A percentile compares a stretch with the other conserved stretches of the same genome.
Evolutionary conservation across 2,329 filamentous ascomycete species (phyloP).

Genomic region (Zymoseptoria passerinii): DNA sequence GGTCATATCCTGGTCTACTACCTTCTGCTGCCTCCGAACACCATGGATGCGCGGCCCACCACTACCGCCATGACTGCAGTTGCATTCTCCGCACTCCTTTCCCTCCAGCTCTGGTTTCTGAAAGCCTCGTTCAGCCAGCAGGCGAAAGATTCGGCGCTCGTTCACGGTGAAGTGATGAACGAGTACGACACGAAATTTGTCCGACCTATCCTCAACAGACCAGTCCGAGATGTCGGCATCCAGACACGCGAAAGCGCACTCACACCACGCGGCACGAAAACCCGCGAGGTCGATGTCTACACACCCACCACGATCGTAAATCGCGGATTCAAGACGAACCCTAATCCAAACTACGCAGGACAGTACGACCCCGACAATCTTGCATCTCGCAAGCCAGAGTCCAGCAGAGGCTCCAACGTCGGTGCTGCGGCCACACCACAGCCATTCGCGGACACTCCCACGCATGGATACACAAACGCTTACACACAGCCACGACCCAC

Average conservation of each 20-base stretch:
- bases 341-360: conserved; percentile 70
- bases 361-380: conserved; percentile 56
- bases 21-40: conserved; percentile 70
- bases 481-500: conserved; percentile 31
- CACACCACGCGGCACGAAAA: conserved; percentile 24
- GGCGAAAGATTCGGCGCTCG: conserved; percentile 70
- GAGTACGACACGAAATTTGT: conserved; percentile 97
- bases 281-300: conserved; percentile 51
- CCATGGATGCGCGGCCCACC: conserved; percentile 71
- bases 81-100: conserved; percentile 65
- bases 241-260: conserved; percentile 52
- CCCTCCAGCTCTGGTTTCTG: conserved; percentile 66
- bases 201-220: conserved; percentile 74
- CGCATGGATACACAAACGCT: conserved; percentile 21
- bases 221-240: conserved; percentile 69
- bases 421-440: not conserved
- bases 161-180: conserved; percentile 85
- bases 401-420: conserved; percentile 16
- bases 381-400: conserved; percentile 12
- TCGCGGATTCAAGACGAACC: conserved; percentile 69
- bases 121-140: conserved; percentile 72
- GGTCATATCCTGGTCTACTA: conserved; percentile 87
- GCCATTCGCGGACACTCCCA: conserved; percentile 13
- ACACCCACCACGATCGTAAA: conserved; percentile 58
- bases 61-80: conserved; percentile 77